Evolutionary conservation across 129 eudicot species (phyloP).

Genomic region (Centella asiatica): DNA sequence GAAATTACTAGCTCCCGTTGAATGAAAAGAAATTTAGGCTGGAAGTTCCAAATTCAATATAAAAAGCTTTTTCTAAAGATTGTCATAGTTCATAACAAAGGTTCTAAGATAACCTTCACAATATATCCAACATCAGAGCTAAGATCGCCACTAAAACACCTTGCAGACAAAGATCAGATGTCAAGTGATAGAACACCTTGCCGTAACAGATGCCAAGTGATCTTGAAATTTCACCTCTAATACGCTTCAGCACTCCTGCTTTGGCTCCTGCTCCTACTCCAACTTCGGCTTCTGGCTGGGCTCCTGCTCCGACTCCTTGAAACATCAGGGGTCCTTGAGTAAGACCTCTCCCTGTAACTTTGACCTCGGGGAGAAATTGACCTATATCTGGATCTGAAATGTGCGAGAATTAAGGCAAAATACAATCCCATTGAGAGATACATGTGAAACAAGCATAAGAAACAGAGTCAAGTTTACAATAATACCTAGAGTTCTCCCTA

Average conservation of each 20-base stretch:
- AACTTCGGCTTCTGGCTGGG: constrained; percentile 1
- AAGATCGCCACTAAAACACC: too few relatives aligned
- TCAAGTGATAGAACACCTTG: too few relatives aligned
- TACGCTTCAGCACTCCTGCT: constrained; percentile 29
- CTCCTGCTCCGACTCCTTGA: constrained; percentile 43
- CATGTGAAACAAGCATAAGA: neutral
- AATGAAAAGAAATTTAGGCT: too few relatives aligned
- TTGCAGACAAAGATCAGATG: too few relatives aligned
- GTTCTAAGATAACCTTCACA: too few relatives aligned
- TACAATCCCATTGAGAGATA: neutral
- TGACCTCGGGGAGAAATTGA: constrained; percentile 49
- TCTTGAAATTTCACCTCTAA: constrained; percentile 3
- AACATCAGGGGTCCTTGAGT: constrained; percentile 39
- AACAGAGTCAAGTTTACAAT: too few relatives aligned
- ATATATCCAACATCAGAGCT: too few relatives aligned
- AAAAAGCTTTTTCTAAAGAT: too few relatives aligned
- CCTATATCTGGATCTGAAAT: too few relatives aligned
- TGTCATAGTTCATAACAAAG: too few relatives aligned
- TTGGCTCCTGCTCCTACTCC: constrained; percentile 6
- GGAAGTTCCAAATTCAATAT: too few relatives aligned
- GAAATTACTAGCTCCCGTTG: too few relatives aligned
- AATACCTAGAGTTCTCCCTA: constrained; percentile 29
- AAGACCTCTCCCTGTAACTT: constrained; percentile 50
- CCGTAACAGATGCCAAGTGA: constrained; percentile 1
- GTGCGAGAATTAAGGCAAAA: neutral